These are phyloP conservation scores for Asterochloris sp. DNA, from an alignment of 139 green algal species.

Conservation along the genomic window DNA sequence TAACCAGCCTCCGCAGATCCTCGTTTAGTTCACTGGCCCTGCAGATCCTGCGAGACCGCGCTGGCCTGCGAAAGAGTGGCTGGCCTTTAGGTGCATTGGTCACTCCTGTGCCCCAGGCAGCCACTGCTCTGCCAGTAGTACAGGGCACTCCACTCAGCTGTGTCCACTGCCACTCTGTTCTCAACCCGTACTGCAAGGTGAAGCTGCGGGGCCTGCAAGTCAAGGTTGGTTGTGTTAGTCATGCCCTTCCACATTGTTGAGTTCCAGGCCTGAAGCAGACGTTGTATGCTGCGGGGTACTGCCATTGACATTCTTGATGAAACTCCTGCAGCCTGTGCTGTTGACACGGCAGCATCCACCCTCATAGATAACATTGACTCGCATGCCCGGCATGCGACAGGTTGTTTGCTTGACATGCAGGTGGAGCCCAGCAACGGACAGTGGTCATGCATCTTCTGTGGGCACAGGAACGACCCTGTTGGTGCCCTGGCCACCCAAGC, in stretches of 20 bases:
- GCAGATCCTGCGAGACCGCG: neutral
- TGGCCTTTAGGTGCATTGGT: conserved; percentile 8
- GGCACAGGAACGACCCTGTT: neutral
- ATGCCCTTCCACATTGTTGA: too few relatives aligned
- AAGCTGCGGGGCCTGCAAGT: neutral
- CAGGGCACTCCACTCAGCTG: neutral
- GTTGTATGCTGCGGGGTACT: too few relatives aligned
- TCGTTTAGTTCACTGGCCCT: neutral
- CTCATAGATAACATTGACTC: too few relatives aligned
- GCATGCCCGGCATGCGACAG: neutral
- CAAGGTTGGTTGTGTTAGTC: too few relatives aligned
- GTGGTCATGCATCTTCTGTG: neutral
- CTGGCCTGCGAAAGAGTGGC: neutral
- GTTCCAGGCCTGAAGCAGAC: too few relatives aligned
- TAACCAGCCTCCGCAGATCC: neutral
- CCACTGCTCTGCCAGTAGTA: neutral
- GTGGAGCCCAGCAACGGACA: neutral
- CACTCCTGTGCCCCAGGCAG: neutral
- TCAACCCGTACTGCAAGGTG: conserved; percentile 16
- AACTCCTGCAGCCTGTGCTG: neutral
- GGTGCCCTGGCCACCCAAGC: neutral
- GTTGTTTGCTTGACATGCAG: neutral
- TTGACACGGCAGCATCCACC: too few relatives aligned
- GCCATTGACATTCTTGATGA: too few relatives aligned
- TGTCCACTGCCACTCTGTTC: neutral